Base-by-base conservation (phyloP, 2,329 filamentous ascomycete species). In the Pleomassaria siparia region DNA sequence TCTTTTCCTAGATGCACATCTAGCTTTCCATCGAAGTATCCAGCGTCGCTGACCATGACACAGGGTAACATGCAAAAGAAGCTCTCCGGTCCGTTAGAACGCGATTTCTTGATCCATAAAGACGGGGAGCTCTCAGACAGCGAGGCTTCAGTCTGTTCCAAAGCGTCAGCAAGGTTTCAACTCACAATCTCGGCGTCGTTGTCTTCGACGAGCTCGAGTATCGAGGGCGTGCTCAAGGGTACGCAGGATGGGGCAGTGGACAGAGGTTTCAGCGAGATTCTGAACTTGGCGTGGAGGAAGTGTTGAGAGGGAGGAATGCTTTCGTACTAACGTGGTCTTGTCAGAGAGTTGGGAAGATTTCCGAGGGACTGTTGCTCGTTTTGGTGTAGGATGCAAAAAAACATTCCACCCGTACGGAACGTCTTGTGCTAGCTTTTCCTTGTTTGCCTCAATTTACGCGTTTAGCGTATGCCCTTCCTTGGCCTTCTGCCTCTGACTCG, bases 51-150 rank as follows among this genome's bases (percentile, higher is more conserved):
- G 12, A 24, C 20, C 35, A 13, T n/a, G 24, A 7, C 10, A 4
- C 24, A 64, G 60, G 60, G 58, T 7, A 62, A 63, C 20, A 54
- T 57, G 2, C 54, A 63, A 4, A 65, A 62, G 39, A 57, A 57
- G 12, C 12, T 63, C 11, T 47, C 22, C 10, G 59, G 60, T 4
- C 62, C 61, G 10, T 59, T 55, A 18, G 36, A 55, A 18, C 46
- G 58, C 20, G 59, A 64, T 41, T 58, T 60, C 21, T 54, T 63
- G 1, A 39, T 64, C 2, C 61, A 64, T 36, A 62, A 60, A 36
- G 52, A 62, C 36, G 60, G 55, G 5, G 61, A 66, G 26, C 8
- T 57, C 6, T 61, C 56, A 3, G 53, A 55, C 40, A 49, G 21
- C 2, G 53, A 62, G 33, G 29, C 54, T n/a, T 51, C 56, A 8